These are phyloP conservation scores for Hypoxylon rickii DNA, from an alignment of 495 filamentous ascomycete genomes.

Conservation along the genomic window DNA sequence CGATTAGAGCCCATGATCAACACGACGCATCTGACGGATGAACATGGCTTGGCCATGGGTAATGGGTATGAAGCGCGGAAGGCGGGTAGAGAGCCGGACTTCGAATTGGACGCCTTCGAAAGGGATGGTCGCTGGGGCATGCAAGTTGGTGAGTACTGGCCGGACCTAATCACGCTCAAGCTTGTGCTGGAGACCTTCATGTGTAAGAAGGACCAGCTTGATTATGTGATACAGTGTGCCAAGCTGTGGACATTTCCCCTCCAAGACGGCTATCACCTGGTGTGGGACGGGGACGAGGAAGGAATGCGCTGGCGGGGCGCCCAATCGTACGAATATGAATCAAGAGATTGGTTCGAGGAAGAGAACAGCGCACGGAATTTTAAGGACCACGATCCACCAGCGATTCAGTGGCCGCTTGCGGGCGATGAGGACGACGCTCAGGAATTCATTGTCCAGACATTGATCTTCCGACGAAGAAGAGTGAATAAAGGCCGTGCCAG, in stretches of 20 bases:
- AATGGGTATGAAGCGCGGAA: constrained; percentile 33
- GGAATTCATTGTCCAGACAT: constrained; percentile 18
- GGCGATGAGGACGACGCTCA: not conserved
- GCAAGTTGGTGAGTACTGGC: constrained; percentile 35
- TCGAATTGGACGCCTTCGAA: constrained; percentile 33
- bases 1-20: constrained; percentile 40
- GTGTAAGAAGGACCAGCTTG: constrained; percentile 32
- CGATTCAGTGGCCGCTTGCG: constrained; percentile 6
- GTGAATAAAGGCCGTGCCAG: not conserved
- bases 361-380: constrained; percentile 1
- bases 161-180: constrained; percentile 30
- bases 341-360: not conserved
- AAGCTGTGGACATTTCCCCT: constrained; percentile 39
- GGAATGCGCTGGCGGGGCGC: constrained; percentile 31
- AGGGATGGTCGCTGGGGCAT: constrained; percentile 34
- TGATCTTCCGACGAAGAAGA: constrained; percentile 20
- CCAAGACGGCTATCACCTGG: constrained; percentile 20
- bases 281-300: constrained; percentile 28
- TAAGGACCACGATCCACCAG: not conserved
- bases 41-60: constrained; percentile 23
- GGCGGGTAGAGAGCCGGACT: constrained; percentile 29
- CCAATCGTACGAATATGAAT: constrained; percentile 18
- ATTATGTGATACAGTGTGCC: constrained; percentile 33
- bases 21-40: constrained; percentile 9
- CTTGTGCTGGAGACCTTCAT: constrained; percentile 34